Evolutionary conservation across 2,329 filamentous ascomycete genomes (phyloP).

Genomic region (Helicocarpus griseus): DNA sequence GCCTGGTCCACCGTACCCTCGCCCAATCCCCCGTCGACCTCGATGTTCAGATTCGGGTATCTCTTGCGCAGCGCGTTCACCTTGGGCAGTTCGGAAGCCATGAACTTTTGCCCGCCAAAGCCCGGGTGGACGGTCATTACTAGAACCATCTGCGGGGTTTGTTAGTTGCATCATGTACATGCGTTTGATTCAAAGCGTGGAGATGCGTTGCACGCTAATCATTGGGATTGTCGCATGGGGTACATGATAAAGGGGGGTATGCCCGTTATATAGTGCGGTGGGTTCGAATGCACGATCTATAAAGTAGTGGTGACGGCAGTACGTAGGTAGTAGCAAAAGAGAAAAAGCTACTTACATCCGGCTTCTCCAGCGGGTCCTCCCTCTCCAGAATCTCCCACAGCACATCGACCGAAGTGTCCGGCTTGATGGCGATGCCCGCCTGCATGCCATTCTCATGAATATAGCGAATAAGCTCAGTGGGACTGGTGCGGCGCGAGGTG

Average conservation of each 20-base stretch:
- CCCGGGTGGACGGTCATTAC: constrained; percentile 98
- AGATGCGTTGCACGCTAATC: no score
- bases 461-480: constrained; percentile 75
- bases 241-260: no score
- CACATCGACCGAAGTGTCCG: constrained; percentile 80
- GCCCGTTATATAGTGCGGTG: no score
- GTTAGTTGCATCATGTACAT: neutral
- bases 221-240: no score
- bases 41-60: constrained; percentile 91
- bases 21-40: constrained; percentile 89
- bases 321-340: neutral
- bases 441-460: constrained; percentile 83
- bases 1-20: constrained; percentile 86
- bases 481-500: constrained; percentile 61
- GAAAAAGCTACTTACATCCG: constrained; percentile 61
- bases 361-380: constrained; percentile 61
- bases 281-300: no score
- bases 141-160: constrained; percentile 72
- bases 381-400: constrained; percentile 81
- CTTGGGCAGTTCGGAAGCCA: constrained; percentile 91
- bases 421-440: constrained; percentile 93
- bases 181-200: no score
- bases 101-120: constrained; percentile 97
- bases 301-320: neutral
- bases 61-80: constrained; percentile 70